phyloP scores from a whole-genome alignment of 495 filamentous ascomycete genomes.

The Chaetomidium leptoderma region DNA sequence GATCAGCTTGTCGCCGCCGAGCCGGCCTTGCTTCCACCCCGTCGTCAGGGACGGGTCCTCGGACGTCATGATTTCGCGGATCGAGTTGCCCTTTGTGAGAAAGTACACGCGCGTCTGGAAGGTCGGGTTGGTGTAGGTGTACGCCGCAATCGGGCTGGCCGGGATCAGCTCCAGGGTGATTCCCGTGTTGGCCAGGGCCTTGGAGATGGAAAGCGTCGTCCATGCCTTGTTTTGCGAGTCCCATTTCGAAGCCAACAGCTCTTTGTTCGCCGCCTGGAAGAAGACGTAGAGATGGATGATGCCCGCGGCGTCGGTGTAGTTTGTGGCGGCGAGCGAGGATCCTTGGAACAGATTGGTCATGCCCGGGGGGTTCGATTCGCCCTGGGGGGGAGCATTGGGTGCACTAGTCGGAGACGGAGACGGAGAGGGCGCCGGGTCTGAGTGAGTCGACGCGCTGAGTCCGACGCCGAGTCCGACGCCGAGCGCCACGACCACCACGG shows the following conservation, averaged over 20 bases:
- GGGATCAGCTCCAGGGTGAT: background rate
- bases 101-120: slow-evolving; percentile 3
- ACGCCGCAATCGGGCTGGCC: background rate
- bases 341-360: background rate
- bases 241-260: background rate
- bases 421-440: background rate
- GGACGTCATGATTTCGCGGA: background rate
- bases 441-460: background rate
- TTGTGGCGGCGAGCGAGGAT: background rate
- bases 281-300: background rate
- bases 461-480: background rate
- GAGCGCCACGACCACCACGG: background rate
- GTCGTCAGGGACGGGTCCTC: background rate
- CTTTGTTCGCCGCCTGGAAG: background rate
- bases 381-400: background rate
- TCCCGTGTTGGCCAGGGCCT: background rate
- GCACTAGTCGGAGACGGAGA: background rate
- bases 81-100: background rate
- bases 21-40: background rate
- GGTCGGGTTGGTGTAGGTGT: background rate
- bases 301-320: background rate
- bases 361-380: background rate
- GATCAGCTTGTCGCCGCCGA: background rate
- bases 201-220: background rate
- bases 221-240: slow-evolving; percentile 1